Conservation (phyloP, 1,139 yeast species). For the Taphrina pruni region DNA sequence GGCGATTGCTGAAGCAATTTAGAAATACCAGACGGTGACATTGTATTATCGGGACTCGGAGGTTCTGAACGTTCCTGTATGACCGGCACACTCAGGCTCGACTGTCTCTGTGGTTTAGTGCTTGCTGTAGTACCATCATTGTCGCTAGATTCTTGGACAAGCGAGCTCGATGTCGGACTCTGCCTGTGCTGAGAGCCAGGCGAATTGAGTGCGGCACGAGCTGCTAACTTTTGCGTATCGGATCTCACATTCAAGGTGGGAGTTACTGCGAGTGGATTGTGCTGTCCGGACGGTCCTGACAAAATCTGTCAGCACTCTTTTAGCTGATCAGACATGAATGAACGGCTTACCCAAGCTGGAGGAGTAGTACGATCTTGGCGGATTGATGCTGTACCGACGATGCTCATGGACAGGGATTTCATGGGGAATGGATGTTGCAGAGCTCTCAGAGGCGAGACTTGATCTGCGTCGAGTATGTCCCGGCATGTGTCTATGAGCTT, state of each 20-base stretch:
- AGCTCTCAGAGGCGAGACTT: slow-evolving; percentile 10
- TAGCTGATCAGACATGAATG: no score
- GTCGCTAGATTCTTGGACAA: slow-evolving; percentile 7
- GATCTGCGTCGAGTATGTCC: slow-evolving; percentile 17
- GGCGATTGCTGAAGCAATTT: slow-evolving; percentile 25
- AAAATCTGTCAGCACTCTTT: neutral
- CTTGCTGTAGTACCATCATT: neutral
- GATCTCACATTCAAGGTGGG: slow-evolving; percentile 26
- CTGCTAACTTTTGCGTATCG: slow-evolving; percentile 37
- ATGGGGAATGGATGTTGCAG: neutral
- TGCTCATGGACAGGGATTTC: slow-evolving; percentile 1
- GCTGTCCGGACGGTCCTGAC: slow-evolving; percentile 16
- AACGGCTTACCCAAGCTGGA: slow-evolving; percentile 20
- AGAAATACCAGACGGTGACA: slow-evolving; percentile 27
- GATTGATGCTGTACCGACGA: slow-evolving; percentile 17
- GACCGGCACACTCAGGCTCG: slow-evolving; percentile 24
- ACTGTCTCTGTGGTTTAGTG: slow-evolving; percentile 1
- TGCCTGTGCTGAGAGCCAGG: slow-evolving; percentile 7
- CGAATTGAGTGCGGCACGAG: slow-evolving; percentile 24
- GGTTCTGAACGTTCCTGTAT: slow-evolving; percentile 34
- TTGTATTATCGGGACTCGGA: slow-evolving; percentile 30
- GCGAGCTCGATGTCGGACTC: slow-evolving; percentile 2
- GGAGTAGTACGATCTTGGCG: slow-evolving; percentile 24
- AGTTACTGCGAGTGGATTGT: slow-evolving; percentile 16
- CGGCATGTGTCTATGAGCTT: slow-evolving; percentile 6